A percentile compares a stretch with the other conserved stretches of the same genome.
These are phyloP conservation scores for Phytophthora citrophthora DNA, from an alignment of 352 stramenopile genomes.

Conservation along the genomic window DNA sequence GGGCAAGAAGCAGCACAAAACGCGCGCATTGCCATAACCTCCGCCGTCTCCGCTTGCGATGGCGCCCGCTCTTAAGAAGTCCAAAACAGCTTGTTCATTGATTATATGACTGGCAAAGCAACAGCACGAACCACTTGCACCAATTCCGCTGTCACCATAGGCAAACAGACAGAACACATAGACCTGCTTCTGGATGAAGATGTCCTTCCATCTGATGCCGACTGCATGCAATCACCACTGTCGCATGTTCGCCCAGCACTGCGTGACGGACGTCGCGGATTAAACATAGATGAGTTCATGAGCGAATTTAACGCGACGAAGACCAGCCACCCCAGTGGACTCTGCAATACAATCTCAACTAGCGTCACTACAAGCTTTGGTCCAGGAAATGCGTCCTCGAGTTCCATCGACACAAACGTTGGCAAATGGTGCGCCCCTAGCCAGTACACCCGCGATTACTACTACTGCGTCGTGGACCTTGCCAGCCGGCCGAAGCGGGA, in stretches of 20 bases:
- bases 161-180: neutral
- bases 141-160: neutral
- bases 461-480: neutral
- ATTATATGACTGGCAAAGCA: neutral
- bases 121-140: neutral
- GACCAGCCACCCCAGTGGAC: neutral
- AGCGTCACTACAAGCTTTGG: neutral
- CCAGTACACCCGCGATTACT: neutral
- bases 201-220: neutral
- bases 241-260: neutral
- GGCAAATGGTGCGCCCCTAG: no score
- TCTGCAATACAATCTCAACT: neutral
- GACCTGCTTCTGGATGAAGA: neutral
- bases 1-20: neutral
- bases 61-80: neutral
- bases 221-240: neutral
- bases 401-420: neutral
- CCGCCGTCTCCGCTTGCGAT: neutral
- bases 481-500: neutral
- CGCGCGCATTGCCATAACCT: neutral
- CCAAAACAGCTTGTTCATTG: no score
- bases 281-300: no score
- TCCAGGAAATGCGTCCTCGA: neutral
- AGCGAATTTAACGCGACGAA: no score
- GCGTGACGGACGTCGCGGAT: no score